These are phyloP conservation scores for Sedum album DNA, from an alignment of 164 flowering plant genomes.

Conservation along the genomic window DNA sequence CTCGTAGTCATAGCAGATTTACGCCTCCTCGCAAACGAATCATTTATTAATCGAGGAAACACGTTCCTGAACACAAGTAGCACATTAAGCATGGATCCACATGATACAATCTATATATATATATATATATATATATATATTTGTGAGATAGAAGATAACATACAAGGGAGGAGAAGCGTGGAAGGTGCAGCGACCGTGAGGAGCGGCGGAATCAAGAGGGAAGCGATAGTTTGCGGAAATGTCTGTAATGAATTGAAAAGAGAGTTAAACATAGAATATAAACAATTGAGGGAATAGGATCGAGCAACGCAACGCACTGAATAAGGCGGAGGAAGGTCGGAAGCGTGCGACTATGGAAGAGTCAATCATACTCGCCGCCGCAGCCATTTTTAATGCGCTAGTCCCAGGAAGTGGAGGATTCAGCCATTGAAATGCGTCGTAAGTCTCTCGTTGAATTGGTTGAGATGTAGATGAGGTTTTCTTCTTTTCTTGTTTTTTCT, in stretches of 20 bases:
- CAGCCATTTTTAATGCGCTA: not conserved
- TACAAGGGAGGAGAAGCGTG: not conserved
- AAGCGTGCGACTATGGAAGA: slow-evolving; percentile 40
- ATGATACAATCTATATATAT: not conserved
- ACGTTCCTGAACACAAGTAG: slow-evolving; percentile 31
- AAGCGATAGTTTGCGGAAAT: not conserved
- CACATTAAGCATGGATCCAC: not conserved
- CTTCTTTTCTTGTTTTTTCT: not conserved
- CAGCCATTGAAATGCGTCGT: not conserved
- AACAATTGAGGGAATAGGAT: not conserved
- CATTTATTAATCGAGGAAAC: slow-evolving; percentile 19
- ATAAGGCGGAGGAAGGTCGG: slow-evolving; percentile 14
- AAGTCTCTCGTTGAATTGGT: no score
- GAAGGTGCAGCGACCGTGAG: not conserved
- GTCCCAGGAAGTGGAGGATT: not conserved
- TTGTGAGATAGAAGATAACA: not conserved
- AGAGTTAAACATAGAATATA: not conserved
- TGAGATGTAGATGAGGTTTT: not conserved
- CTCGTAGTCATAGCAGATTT: slow-evolving; percentile 16
- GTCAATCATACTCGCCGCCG: slow-evolving; percentile 26
- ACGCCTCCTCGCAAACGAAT: slow-evolving; percentile 18
- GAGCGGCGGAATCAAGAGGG: not conserved
- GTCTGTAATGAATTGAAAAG: not conserved
- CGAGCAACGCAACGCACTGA: slow-evolving; percentile 12
- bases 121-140: no score